Evolutionary conservation across 257 asterid genomes (phyloP), one percentile per base, ranked within the genome.

Genomic region (Verbascum thapsus): DNA sequence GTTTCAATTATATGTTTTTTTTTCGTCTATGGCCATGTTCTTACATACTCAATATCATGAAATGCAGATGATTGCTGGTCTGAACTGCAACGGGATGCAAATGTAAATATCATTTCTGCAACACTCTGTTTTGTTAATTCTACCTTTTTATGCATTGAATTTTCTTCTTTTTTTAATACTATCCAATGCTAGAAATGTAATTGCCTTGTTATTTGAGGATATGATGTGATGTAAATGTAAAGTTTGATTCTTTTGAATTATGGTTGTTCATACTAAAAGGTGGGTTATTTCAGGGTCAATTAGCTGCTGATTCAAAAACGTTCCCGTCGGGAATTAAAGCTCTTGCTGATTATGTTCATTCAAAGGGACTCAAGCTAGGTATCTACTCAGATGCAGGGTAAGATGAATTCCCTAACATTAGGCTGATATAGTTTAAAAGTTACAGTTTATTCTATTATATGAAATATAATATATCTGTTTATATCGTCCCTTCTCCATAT

Each of bases 351-450:
- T 87, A 89, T 74, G 88, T 90, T 54, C 99, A 94, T 67, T 80
- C 80, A 6, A 87, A 83, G 80, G 97, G 95, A 63, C 91, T 94
- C 66, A 94, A 90, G 82, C 86, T 92, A 3, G 97, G 99, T 37
- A 83, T 92, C 72, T 92, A 92, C 78, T 92, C 99, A 26, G 99
- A 94, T 81, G 99, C 99, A 68, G 99, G 99, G 99, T 92, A 85
- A 26, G 94, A 39, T 15, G 22, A 51, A 43, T 59, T 58, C 63
- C n/a, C 15, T 30, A n/a, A 13, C 37, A 7, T 10, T 22, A 8
- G 40, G 56, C 56, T 32, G 35, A n/a, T 26, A 2, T 26, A 26
- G 32, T 26, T 26, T 26, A 26, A 23, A 4, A 10, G 26, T 26
- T 60, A 35, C 51, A 42, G 61, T 20, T 72, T 54, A 40, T 52